phyloP scores from a whole-genome alignment of 768 basidiomycete genomes.

The Auriscalpium vulgare region DNA sequence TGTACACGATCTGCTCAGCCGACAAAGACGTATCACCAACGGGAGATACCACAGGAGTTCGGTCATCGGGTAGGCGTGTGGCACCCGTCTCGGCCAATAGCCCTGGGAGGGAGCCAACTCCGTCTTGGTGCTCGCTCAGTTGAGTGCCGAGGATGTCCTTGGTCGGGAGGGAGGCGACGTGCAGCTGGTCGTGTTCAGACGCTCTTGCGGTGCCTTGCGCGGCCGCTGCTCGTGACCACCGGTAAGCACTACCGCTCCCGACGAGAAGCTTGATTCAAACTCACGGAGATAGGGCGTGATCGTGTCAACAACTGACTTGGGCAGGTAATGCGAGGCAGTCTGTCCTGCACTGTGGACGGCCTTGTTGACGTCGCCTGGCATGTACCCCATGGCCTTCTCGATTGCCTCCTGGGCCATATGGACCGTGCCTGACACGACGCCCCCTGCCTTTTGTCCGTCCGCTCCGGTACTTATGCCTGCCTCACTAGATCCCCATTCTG shows the following conservation, averaged over 20 bases:
- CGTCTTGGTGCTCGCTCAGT: not conserved
- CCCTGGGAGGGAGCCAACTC: not conserved
- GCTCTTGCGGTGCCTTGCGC: not conserved
- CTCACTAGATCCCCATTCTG: too few species aligned
- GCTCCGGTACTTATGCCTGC: not conserved
- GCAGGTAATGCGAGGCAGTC: conserved; percentile 16
- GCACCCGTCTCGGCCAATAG: not conserved
- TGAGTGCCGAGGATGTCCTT: not conserved
- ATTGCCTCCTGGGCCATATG: not conserved
- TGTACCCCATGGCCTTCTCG: not conserved
- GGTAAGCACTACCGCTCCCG: not conserved
- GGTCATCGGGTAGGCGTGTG: not conserved
- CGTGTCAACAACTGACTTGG: conserved; percentile 17
- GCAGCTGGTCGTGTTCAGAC: not conserved
- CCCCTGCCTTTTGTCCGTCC: not conserved
- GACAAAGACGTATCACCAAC: too few species aligned
- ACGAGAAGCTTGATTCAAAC: not conserved
- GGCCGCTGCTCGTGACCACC: not conserved
- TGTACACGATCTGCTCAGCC: too few species aligned
- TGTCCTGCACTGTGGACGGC: conserved; percentile 1
- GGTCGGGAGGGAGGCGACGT: not conserved
- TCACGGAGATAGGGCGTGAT: conserved; percentile 18
- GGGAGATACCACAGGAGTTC: not conserved
- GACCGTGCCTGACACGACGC: not conserved
- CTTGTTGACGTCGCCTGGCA: not conserved